Percentiles rank a stretch among this genome's conserved stretches.
Conservation (phyloP, 371 early-diverging fungal genomes). For the Chytridiales sp. region DNA sequence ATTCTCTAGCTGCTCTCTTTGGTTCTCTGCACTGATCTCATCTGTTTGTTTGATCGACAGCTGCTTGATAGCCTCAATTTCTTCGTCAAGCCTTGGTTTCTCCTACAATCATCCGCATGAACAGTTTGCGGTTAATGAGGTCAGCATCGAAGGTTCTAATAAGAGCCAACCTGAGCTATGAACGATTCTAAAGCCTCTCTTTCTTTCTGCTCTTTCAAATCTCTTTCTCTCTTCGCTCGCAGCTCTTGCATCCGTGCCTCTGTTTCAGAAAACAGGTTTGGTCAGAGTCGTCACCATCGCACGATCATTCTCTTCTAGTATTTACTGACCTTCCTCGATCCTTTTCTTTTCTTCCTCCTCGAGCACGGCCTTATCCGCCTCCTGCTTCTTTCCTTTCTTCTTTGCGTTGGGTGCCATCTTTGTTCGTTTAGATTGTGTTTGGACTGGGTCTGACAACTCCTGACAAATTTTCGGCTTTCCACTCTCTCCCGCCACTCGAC, state of each 20-base stretch:
- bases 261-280: constrained; percentile 8
- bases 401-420: too few relatives aligned
- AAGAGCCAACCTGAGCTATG: constrained; percentile 1
- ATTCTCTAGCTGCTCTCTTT: constrained; percentile 9
- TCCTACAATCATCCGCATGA: constrained; percentile 15
- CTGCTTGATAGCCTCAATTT: constrained; percentile 14
- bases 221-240: constrained; percentile 35
- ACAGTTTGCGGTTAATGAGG: background rate
- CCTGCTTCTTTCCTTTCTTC: constrained; percentile 20
- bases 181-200: constrained; percentile 30
- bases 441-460: too few relatives aligned
- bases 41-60: constrained; percentile 5
- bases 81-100: constrained; percentile 35
- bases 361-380: constrained; percentile 20
- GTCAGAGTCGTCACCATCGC: background rate
- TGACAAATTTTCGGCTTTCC: too few relatives aligned
- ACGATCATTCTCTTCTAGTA: background rate
- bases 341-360: constrained; percentile 29
- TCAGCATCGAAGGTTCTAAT: background rate
- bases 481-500: too few relatives aligned
- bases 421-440: too few relatives aligned
- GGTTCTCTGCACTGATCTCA: constrained; percentile 6
- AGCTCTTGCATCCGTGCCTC: constrained; percentile 40
- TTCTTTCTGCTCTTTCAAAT: constrained; percentile 35
- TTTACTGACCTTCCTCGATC: constrained; percentile 20